Evolutionary conservation across 192 early-diverging fungal genomes (phyloP).

Genomic region (Podila minutissima): DNA sequence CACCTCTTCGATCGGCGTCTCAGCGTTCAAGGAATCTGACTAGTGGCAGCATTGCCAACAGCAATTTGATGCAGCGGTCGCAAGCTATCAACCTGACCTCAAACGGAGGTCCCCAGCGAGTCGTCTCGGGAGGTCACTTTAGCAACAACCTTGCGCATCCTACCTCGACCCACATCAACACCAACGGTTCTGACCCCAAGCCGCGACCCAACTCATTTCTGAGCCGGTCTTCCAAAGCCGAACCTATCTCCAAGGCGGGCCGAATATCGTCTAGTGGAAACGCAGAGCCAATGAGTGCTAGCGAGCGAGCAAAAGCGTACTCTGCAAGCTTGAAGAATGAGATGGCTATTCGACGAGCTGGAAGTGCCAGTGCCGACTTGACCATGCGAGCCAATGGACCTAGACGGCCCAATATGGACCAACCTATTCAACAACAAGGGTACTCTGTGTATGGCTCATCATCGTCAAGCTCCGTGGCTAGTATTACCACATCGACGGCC

Average conservation of each 20-base stretch:
- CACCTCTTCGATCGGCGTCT: slow-evolving; percentile 10
- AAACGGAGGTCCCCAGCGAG: slow-evolving; percentile 39
- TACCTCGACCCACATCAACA: too few species aligned
- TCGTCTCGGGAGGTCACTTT: slow-evolving; percentile 12
- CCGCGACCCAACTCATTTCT: slow-evolving; percentile 10
- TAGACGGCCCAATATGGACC: slow-evolving; percentile 17
- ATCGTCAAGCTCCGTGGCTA: slow-evolving; percentile 1
- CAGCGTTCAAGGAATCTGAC: slow-evolving; percentile 28
- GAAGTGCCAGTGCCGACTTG: neutral
- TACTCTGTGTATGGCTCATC: slow-evolving; percentile 17
- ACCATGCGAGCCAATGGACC: slow-evolving; percentile 3
- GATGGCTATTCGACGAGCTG: slow-evolving; percentile 36
- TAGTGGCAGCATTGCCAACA: slow-evolving; percentile 9
- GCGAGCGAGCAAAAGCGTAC: slow-evolving; percentile 45
- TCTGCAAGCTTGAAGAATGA: slow-evolving; percentile 34
- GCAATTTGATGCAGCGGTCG: slow-evolving; percentile 23
- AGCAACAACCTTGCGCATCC: neutral
- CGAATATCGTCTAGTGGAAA: slow-evolving; percentile 16
- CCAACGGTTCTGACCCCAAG: too few species aligned
- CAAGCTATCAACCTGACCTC: slow-evolving; percentile 36
- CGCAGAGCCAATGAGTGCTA: slow-evolving; percentile 30
- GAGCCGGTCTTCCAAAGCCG: slow-evolving; percentile 21
- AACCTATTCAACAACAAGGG: neutral
- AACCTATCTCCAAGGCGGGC: slow-evolving; percentile 20
- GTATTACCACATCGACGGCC: slow-evolving; percentile 12